Conservation (phyloP, 1,284 basidiomycete species). For the Veloporphyrellus conicus region DNA sequence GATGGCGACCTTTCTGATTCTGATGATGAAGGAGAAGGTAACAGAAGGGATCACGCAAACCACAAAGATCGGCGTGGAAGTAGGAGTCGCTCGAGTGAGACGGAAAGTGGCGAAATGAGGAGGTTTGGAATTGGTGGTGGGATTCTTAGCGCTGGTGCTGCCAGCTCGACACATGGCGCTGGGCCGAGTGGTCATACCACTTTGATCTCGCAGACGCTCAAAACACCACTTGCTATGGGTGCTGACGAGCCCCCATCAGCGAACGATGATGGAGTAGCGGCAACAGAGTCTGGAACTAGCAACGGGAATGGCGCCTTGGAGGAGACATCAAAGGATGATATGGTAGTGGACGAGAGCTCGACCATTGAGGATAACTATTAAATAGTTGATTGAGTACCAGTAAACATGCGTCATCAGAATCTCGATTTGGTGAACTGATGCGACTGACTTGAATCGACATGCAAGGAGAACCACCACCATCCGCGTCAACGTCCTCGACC, state of each 20-base stretch:
- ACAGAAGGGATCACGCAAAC: constrained; percentile 60
- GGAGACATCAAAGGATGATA: constrained; percentile 24
- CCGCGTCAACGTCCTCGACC: constrained; percentile 1
- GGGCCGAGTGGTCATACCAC: constrained; percentile 69
- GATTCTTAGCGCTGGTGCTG: constrained; percentile 57
- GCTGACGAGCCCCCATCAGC: constrained; percentile 38
- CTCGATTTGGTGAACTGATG: background rate
- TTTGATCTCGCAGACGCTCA: constrained; percentile 33
- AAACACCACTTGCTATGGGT: constrained; percentile 49
- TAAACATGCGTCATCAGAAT: constrained; percentile 24
- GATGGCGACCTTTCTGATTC: constrained; percentile 82
- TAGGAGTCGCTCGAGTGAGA: constrained; percentile 37
- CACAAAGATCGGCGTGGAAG: constrained; percentile 50
- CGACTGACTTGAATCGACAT: background rate
- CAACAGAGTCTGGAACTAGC: constrained; percentile 19
- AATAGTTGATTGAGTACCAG: background rate
- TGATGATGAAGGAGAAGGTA: constrained; percentile 83
- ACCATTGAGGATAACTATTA: constrained; percentile 11
- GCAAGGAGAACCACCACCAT: constrained; percentile 2
- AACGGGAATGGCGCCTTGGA: constrained; percentile 15
- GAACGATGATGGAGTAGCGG: constrained; percentile 23
- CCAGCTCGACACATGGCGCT: constrained; percentile 58
- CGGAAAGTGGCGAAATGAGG: constrained; percentile 40
- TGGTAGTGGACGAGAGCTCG: constrained; percentile 23
- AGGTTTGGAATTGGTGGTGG: constrained; percentile 67